These are phyloP conservation scores for Domatiomyces globalis DNA, from an alignment of 2,329 filamentous ascomycete genomes.

Conservation along the genomic window DNA sequence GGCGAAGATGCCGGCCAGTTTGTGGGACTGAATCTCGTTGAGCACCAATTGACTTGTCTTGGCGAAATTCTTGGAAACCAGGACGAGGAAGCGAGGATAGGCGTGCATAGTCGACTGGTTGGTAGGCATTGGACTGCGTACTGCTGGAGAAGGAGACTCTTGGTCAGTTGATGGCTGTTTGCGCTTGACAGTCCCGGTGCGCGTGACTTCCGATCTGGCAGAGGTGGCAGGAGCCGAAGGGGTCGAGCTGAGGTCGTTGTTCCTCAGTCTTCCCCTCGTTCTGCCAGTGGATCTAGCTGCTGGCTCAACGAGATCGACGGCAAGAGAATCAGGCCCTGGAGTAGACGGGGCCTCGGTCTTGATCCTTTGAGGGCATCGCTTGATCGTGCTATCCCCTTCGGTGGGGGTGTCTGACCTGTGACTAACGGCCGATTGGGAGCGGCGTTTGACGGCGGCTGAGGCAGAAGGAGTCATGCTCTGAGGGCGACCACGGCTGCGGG, in stretches of 20 bases:
- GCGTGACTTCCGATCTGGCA: conserved; percentile 1
- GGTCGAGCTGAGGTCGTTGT: conserved; percentile 2
- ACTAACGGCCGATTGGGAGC: conserved; percentile 16
- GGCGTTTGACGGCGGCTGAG: conserved; percentile 8
- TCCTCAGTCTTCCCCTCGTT: conserved; percentile 18
- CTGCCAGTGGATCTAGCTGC: conserved; percentile 12
- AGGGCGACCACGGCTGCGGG: conserved; percentile 1
- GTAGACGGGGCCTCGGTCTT: conserved; percentile 22
- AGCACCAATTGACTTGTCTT: conserved; percentile 59
- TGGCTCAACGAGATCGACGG: neutral
- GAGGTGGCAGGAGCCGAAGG: neutral
- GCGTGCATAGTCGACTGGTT: conserved; percentile 20
- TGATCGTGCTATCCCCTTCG: conserved; percentile 1
- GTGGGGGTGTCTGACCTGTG: conserved; percentile 13
- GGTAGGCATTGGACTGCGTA: conserved; percentile 4
- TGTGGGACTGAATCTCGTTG: conserved; percentile 63
- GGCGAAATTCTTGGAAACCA: conserved; percentile 37
- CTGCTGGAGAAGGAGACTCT: conserved; percentile 9
- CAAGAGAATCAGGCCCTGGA: conserved; percentile 16
- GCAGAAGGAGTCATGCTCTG: conserved; percentile 10
- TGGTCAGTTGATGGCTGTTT: conserved; percentile 27
- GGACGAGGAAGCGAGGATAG: conserved; percentile 23
- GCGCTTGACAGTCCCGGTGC: conserved; percentile 21
- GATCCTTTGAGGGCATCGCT: conserved; percentile 10
- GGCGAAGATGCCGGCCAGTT: conserved; percentile 66